Conservation (phyloP, 2,329 filamentous ascomycete species). For the Neonectria faginata region DNA sequence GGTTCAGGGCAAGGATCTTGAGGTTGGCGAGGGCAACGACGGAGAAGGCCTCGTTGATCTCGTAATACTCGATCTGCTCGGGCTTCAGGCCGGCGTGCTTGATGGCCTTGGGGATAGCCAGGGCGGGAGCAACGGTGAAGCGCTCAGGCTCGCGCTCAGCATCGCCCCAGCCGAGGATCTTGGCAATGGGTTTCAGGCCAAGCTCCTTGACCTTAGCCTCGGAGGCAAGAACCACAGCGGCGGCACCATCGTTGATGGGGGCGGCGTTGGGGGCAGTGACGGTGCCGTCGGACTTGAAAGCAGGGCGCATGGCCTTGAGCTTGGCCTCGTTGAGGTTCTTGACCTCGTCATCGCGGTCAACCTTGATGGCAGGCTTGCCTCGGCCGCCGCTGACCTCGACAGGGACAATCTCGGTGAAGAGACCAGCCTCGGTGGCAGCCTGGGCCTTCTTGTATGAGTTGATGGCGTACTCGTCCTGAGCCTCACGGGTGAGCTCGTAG, state of each 20-base stretch:
- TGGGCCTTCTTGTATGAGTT: slow-evolving; percentile 94
- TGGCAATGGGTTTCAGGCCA: slow-evolving; percentile 89
- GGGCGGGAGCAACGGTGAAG: slow-evolving; percentile 93
- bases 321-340: slow-evolving; percentile 92
- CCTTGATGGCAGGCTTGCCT: slow-evolving; percentile 84
- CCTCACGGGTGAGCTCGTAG: slow-evolving; percentile 82
- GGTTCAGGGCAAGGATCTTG: slow-evolving; percentile 83
- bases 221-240: slow-evolving; percentile 91
- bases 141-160: slow-evolving; percentile 91
- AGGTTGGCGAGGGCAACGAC: slow-evolving; percentile 97
- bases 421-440: slow-evolving; percentile 82
- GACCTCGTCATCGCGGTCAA: slow-evolving; percentile 93
- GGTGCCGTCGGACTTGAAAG: slow-evolving; percentile 85
- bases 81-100: slow-evolving; percentile 89
- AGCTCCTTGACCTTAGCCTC: slow-evolving; percentile 95
- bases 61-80: slow-evolving; percentile 88
- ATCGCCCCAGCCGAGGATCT: slow-evolving; percentile 98
- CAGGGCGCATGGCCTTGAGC: slow-evolving; percentile 85
- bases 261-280: slow-evolving; percentile 97
- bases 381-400: slow-evolving; percentile 88
- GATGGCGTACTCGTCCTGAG: slow-evolving; percentile 97
- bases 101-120: slow-evolving; percentile 97
- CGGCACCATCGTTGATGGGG: slow-evolving; percentile 93
- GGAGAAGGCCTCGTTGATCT: slow-evolving; percentile 99
- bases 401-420: slow-evolving; percentile 91